Evolutionary conservation across 2,329 filamentous ascomycete genomes (phyloP), one percentile per base, ranked within the genome.

Genomic region (Aspergillus ruber): DNA sequence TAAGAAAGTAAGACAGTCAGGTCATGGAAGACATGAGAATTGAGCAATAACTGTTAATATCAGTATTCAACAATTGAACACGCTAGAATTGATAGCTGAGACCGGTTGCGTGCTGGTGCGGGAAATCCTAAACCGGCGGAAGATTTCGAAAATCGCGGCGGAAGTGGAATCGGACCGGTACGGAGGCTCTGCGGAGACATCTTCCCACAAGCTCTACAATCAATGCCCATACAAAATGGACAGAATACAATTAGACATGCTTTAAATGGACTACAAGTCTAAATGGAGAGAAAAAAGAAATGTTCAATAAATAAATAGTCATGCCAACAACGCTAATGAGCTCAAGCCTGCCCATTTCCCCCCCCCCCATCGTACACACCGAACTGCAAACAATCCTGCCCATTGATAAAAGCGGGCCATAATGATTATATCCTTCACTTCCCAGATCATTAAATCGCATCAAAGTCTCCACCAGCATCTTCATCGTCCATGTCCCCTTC

Each of bases 401-500:
- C 46, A 52, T 39, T 45, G 45, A 29, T 12, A 47, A 49, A 48
- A 50, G 48, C 46, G 49, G 44, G 45, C 52, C 44, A 48, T 52
- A 54, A 56, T 57, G 52, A 53, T 58, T 52, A 51, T 46, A 29
- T 29, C 25, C 25, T 29, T 45, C 38, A 44, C 48, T 46, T 43
- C 40, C 27, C 20, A 36, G 36, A 46, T 42, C 47, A 51, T 81
- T 86, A 97, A 78, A 97, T 89, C 61, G 89, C 91, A 62, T 97
- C 93, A 70, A 96, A 97, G 64, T 96, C 91, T 49, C 90, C 91
- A 46, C 88, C 90, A 42, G 94, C 85, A 74, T 97, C 93, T 63
- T 96, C 93, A 61, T 96, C 93, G 61, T 97, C 93, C 70, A 95
- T 80, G 64, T 98, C 93, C 17, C 91, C 93, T 57, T 97, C 93